phyloP scores from a whole-genome alignment of 1,284 basidiomycete genomes.

The Malassezia arunalokei region DNA sequence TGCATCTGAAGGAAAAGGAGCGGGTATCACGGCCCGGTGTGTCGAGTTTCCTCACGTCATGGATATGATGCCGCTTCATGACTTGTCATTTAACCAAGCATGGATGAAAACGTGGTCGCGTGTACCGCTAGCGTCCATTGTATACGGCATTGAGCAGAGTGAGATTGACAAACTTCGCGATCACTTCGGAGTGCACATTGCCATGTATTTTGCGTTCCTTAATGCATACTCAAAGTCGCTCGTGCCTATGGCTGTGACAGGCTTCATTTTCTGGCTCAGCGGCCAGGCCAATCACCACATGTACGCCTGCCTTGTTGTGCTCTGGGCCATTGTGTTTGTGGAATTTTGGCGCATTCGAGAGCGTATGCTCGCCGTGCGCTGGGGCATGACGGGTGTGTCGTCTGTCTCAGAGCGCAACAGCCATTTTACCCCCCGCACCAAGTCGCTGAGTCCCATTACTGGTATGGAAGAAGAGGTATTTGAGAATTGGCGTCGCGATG shows the following conservation, averaged over 20 bases:
- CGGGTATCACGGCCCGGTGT: slow-evolving; percentile 19
- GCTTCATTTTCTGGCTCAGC: slow-evolving; percentile 26
- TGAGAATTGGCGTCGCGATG: slow-evolving; percentile 49
- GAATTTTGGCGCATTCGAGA: slow-evolving; percentile 44
- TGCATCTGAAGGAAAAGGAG: slow-evolving; percentile 13
- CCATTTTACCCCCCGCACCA: slow-evolving; percentile 28
- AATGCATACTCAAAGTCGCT: slow-evolving; percentile 38
- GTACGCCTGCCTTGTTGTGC: slow-evolving; percentile 33
- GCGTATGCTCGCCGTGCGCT: slow-evolving; percentile 36
- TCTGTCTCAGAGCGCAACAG: slow-evolving; percentile 23
- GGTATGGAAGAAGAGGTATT: slow-evolving; percentile 40
- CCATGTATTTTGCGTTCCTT: slow-evolving; percentile 44
- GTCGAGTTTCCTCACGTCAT: slow-evolving; percentile 34
- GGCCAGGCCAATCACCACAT: slow-evolving; percentile 24
- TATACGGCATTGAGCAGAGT: slow-evolving; percentile 22
- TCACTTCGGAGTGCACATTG: slow-evolving; percentile 44
- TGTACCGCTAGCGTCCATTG: slow-evolving; percentile 18
- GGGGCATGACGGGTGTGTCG: slow-evolving; percentile 34
- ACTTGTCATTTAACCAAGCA: slow-evolving; percentile 27
- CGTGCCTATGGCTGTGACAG: slow-evolving; percentile 26
- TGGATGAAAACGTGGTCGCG: slow-evolving; percentile 39
- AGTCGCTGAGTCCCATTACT: slow-evolving; percentile 26
- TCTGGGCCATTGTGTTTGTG: slow-evolving; percentile 34
- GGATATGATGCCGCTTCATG: slow-evolving; percentile 41
- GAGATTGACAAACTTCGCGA: slow-evolving; percentile 38